Percentiles rank a stretch among this genome's conserved stretches.
phyloP scores from a whole-genome alignment of 305 asterid species.

The Caryopteris hybrid region DNA sequence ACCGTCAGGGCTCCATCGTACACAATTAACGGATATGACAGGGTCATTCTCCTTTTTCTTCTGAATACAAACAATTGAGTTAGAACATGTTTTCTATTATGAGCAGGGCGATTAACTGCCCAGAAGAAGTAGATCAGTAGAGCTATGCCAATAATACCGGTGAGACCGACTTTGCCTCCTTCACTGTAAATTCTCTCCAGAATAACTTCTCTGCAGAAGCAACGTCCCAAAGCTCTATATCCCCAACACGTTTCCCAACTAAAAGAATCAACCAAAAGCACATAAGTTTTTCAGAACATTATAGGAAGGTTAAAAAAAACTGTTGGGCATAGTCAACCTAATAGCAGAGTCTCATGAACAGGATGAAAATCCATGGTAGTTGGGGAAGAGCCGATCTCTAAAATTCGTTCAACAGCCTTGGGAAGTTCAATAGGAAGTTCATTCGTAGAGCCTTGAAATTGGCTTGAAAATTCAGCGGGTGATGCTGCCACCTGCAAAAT shows the following conservation, averaged over 20 bases:
- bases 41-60: constrained; percentile 27
- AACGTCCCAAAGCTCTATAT: constrained; percentile 57
- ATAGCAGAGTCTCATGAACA: constrained; percentile 46
- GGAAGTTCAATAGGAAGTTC: constrained; percentile 47
- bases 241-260: constrained; percentile 58
- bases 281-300: constrained; percentile 1
- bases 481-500: constrained; percentile 36
- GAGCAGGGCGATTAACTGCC: not conserved
- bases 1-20: constrained; percentile 62
- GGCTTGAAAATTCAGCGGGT: constrained; percentile 8
- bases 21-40: constrained; percentile 38
- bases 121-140: not conserved
- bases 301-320: not conserved
- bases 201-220: constrained; percentile 36
- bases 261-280: constrained; percentile 15
- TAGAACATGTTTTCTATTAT: constrained; percentile 5
- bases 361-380: constrained; percentile 79
- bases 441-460: constrained; percentile 17
- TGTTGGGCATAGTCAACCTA: constrained; percentile 43
- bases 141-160: constrained; percentile 31
- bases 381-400: constrained; percentile 36
- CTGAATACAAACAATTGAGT: constrained; percentile 30
- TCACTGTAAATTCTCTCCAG: constrained; percentile 27
- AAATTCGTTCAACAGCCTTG: constrained; percentile 32
- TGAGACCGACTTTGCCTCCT: constrained; percentile 28